phyloP scores from a whole-genome alignment of 208 protist genomes.

The Herpetomonas samuelpessoai region DNA sequence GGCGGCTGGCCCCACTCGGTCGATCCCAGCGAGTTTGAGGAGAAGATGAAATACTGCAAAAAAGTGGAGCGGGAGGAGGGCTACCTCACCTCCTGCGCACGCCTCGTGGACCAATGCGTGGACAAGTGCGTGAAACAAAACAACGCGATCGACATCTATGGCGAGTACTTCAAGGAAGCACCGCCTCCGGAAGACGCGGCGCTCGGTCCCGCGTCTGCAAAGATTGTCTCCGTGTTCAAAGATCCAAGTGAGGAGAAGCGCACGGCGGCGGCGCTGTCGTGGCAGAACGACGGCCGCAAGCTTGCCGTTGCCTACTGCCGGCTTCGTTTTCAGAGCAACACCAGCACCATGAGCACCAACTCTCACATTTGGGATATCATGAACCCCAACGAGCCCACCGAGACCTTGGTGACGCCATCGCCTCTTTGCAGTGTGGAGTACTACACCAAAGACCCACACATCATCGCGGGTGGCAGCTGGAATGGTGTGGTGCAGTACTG shows the following conservation, averaged over 20 bases:
- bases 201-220: slow-evolving; percentile 85
- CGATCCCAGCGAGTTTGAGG: slow-evolving; percentile 94
- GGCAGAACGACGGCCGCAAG: slow-evolving; percentile 92
- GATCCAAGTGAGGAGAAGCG: slow-evolving; percentile 90
- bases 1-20: slow-evolving; percentile 97
- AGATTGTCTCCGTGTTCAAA: slow-evolving; percentile 94
- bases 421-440: slow-evolving; percentile 95
- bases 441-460: slow-evolving; percentile 95
- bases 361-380: slow-evolving; percentile 97
- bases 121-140: slow-evolving; percentile 96
- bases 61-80: slow-evolving; percentile 96
- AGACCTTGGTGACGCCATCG: slow-evolving; percentile 92
- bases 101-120: slow-evolving; percentile 84
- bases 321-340: slow-evolving; percentile 93
- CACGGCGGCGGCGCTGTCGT: slow-evolving; percentile 92
- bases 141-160: slow-evolving; percentile 97
- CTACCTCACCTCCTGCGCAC: slow-evolving; percentile 89
- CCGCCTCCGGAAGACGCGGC: slow-evolving; percentile 76
- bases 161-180: slow-evolving; percentile 92
- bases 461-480: slow-evolving; percentile 96
- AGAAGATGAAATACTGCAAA: slow-evolving; percentile 96
- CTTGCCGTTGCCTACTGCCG: slow-evolving; percentile 95
- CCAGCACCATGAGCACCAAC: slow-evolving; percentile 88
- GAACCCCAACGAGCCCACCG: slow-evolving; percentile 94
- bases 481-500: slow-evolving; percentile 97